Percentiles rank a stretch among this genome's conserved stretches.
phyloP scores from a whole-genome alignment of 768 basidiomycete genomes.

The Boletus sp. region DNA sequence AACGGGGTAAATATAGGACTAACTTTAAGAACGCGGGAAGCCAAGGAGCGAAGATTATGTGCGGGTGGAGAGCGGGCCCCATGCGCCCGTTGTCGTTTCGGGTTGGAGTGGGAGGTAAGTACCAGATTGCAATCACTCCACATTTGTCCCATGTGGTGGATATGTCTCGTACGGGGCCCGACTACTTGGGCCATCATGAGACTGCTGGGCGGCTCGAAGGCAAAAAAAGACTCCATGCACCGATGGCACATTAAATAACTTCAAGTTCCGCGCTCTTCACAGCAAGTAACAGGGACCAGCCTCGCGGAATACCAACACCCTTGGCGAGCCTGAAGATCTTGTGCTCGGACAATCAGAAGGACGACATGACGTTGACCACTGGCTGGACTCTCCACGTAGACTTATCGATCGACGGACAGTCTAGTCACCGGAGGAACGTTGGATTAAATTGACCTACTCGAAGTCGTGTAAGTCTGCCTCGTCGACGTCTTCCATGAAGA shows the following conservation, averaged over 20 bases:
- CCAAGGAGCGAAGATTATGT: not conserved
- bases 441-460: not conserved
- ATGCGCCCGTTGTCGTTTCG: not conserved
- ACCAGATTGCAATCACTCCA: not conserved
- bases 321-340: not conserved
- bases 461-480: not conserved
- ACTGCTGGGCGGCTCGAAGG: not conserved
- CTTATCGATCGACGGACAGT: not conserved
- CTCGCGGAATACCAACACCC: not conserved
- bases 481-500: not conserved
- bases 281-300: not conserved
- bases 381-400: not conserved
- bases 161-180: not conserved
- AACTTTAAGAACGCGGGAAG: not conserved
- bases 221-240: not conserved
- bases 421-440: not conserved
- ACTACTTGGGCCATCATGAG: not conserved
- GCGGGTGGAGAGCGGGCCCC: not conserved
- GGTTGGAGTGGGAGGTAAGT: not conserved
- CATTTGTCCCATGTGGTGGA: not conserved
- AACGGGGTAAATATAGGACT: not conserved
- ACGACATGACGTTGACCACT: not conserved
- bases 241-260: not conserved
- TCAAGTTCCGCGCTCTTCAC: not conserved
- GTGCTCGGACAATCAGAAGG: not conserved